Evolutionary conservation across 805 yeast species (phyloP).

Genomic region (Cyberlindnera mrakii): DNA sequence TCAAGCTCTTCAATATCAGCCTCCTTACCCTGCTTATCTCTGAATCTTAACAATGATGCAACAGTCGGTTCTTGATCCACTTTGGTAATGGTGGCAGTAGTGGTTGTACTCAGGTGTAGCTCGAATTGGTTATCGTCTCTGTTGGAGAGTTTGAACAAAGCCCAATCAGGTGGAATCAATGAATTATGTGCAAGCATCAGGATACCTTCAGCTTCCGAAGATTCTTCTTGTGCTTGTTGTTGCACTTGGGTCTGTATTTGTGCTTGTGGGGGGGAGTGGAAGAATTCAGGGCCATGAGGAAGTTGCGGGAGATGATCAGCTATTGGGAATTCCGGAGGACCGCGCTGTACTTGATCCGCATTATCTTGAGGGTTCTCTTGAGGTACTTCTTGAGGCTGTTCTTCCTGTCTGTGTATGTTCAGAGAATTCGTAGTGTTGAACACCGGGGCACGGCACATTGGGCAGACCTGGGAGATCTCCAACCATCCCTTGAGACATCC

Average conservation of each 20-base stretch:
- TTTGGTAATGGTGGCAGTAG: slow-evolving; percentile 8
- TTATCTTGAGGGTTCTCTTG: neutral
- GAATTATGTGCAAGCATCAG: slow-evolving; percentile 8
- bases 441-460: slow-evolving; percentile 78
- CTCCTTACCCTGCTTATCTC: too few species aligned
- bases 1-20: too few species aligned
- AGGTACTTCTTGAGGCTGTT: slow-evolving; percentile 2
- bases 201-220: neutral
- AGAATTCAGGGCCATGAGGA: slow-evolving; percentile 3
- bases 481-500: slow-evolving; percentile 92
- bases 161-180: slow-evolving; percentile 24
- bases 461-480: slow-evolving; percentile 88
- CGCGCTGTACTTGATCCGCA: neutral
- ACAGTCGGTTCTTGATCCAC: neutral
- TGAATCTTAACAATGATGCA: too few species aligned
- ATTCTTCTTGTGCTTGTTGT: neutral
- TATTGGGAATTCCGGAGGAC: neutral
- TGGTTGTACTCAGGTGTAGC: slow-evolving; percentile 9
- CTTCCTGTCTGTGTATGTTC: slow-evolving; percentile 1
- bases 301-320: neutral
- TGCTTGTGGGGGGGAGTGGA: slow-evolving; percentile 3
- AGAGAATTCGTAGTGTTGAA: slow-evolving; percentile 23
- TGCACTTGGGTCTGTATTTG: neutral
- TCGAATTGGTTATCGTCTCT: slow-evolving; percentile 5
- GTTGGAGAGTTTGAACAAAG: slow-evolving; percentile 16